phyloP scores from a whole-genome alignment of 73 alveolate genomes.

The Tetrahymena malaccensis region DNA sequence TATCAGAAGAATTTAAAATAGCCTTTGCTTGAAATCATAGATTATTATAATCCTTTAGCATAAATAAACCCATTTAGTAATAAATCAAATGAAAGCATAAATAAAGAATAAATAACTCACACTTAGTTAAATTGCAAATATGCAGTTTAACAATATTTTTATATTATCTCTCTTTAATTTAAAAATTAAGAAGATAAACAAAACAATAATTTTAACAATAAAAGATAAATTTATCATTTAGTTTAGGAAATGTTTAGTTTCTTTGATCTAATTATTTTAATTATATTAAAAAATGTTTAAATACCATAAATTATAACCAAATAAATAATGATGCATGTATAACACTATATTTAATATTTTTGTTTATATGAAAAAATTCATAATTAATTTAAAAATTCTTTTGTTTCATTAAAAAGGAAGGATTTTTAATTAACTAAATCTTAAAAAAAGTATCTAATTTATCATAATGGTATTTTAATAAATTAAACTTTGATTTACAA shows the following conservation, averaged over 20 bases:
- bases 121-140: no score
- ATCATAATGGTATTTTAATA: no score
- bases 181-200: neutral
- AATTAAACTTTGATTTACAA: no score
- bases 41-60: neutral
- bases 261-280: no score
- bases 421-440: no score
- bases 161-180: neutral
- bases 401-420: no score
- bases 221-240: neutral
- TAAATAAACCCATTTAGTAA: no score
- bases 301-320: neutral
- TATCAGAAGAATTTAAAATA: neutral
- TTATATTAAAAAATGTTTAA: neutral
- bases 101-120: neutral
- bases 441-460: no score
- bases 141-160: neutral
- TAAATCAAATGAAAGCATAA: neutral
- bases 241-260: neutral
- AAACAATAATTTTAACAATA: neutral
- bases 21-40: neutral
- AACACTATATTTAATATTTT: no score
- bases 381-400: no score
- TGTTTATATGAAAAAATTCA: no score
- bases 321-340: neutral